Conservation (phyloP, 352 stramenopile genomes). For the Phytophthora fragariaefolia region DNA sequence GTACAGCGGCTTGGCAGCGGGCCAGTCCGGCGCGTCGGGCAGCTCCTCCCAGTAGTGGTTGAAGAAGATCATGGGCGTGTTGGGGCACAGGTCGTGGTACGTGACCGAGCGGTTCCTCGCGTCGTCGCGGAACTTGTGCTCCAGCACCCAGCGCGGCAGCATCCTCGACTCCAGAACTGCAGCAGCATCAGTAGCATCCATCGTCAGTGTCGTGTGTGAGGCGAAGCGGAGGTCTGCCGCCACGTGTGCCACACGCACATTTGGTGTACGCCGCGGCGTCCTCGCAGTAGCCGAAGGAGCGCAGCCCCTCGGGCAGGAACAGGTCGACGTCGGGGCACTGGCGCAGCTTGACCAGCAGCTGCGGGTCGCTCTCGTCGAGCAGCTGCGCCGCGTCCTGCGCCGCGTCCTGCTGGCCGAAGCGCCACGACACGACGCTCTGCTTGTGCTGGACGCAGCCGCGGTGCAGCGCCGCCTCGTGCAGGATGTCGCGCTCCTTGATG, state of each 20-base stretch:
- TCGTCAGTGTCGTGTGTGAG: too few relatives aligned
- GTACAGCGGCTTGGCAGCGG: conserved; percentile 50
- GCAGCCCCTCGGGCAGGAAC: conserved; percentile 58
- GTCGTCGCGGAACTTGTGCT: conserved; percentile 37
- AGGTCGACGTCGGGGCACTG: conserved; percentile 68
- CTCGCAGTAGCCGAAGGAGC: conserved; percentile 75
- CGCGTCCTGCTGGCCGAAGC: conserved; percentile 26
- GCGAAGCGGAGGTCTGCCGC: too few relatives aligned
- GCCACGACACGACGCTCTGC: conserved; percentile 42
- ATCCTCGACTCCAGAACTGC: conserved; percentile 52
- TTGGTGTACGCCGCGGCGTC: conserved; percentile 69
- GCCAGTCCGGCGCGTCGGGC: conserved; percentile 35
- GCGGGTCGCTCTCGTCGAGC: conserved; percentile 42
- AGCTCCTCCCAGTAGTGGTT: conserved; percentile 67
- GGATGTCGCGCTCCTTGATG: conserved; percentile 41
- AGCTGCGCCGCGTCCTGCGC: conserved; percentile 24
- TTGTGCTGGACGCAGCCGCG: conserved; percentile 47
- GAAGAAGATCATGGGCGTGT: conserved; percentile 59
- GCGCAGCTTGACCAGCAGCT: conserved; percentile 53
- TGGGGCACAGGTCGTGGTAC: conserved; percentile 62
- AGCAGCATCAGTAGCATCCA: background rate
- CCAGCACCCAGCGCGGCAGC: conserved; percentile 50
- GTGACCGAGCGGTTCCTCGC: conserved; percentile 31
- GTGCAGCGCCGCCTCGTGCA: conserved; percentile 53
- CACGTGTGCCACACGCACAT: conserved; percentile 41